phyloP scores from a whole-genome alignment of 2,329 filamentous ascomycete species.

The Venturia aucupariae region DNA sequence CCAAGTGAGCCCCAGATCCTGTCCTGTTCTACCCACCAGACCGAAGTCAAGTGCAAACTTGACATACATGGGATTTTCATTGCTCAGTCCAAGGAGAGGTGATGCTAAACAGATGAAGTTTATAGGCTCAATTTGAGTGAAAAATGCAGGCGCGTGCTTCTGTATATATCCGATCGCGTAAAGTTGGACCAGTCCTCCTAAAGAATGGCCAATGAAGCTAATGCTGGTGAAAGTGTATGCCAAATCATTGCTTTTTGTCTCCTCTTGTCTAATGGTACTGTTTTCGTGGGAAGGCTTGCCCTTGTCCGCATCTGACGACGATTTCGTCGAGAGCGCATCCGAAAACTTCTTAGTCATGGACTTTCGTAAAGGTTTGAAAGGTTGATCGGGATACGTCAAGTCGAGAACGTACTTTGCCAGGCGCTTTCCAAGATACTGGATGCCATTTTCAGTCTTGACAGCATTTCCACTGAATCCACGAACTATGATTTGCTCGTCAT shows the following conservation, averaged over 20 bases:
- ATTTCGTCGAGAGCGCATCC: conserved; percentile 36
- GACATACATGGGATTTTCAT: conserved; percentile 95
- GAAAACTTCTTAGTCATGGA: conserved; percentile 40
- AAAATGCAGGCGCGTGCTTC: conserved; percentile 88
- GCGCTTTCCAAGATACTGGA: conserved; percentile 93
- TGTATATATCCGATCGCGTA: conserved; percentile 96
- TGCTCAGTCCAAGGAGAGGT: conserved; percentile 83
- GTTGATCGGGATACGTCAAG: conserved; percentile 90
- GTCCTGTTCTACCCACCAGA: conserved; percentile 87
- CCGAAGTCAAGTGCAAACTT: conserved; percentile 96
- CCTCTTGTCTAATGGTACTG: conserved; percentile 48
- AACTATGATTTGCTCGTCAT: conserved; percentile 79
- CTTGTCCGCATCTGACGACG: conserved; percentile 2
- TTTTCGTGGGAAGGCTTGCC: conserved; percentile 48
- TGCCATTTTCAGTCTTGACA: conserved; percentile 83
- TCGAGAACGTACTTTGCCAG: conserved; percentile 83
- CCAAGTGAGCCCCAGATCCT: conserved; percentile 93
- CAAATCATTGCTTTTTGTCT: conserved; percentile 36
- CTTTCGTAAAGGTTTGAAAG: conserved; percentile 62
- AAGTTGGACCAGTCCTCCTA: conserved; percentile 82
- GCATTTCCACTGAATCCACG: conserved; percentile 85
- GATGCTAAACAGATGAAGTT: conserved; percentile 87
- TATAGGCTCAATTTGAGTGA: conserved; percentile 72
- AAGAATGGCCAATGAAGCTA: conserved; percentile 86
- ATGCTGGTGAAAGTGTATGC: conserved; percentile 86